These are phyloP conservation scores for Xylaria sp. DNA, from an alignment of 2,329 filamentous ascomycete species.

Conservation along the genomic window DNA sequence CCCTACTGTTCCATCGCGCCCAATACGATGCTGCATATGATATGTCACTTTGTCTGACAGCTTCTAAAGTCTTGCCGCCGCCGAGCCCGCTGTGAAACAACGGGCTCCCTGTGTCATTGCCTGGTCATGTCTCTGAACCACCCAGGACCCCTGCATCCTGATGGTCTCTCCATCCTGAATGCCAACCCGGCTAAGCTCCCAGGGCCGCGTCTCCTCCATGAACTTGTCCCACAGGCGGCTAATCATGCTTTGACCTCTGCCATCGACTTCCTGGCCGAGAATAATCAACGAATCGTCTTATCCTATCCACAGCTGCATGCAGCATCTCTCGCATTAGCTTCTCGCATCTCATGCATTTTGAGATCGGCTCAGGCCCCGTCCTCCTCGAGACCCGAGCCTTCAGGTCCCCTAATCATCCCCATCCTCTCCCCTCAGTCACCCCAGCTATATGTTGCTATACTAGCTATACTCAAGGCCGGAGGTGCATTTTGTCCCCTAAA, in stretches of 20 bases:
- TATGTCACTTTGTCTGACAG: background rate
- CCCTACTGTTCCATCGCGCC: background rate
- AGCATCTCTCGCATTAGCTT: conserved; percentile 61
- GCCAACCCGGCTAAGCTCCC: conserved; percentile 54
- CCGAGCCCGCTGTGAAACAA: background rate
- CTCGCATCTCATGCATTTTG: conserved; percentile 49
- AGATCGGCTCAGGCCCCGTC: conserved; percentile 26
- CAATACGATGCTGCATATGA: conserved; percentile 2
- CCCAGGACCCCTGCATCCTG: conserved; percentile 8
- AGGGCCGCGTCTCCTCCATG: conserved; percentile 49
- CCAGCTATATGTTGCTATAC: conserved; percentile 75
- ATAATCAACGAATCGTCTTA: conserved; percentile 53
- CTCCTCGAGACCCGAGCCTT: background rate
- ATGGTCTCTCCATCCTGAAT: conserved; percentile 62
- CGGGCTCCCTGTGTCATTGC: background rate
- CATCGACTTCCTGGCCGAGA: conserved; percentile 65
- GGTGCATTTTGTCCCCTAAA: conserved; percentile 86
- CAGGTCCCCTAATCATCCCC: conserved; percentile 65
- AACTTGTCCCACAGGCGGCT: conserved; percentile 60
- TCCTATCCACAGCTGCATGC: conserved; percentile 69
- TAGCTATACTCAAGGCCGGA: conserved; percentile 81
- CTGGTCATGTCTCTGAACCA: conserved; percentile 14
- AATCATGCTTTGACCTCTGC: conserved; percentile 51
- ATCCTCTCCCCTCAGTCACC: conserved; percentile 79
- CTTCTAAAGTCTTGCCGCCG: background rate